Conservation (phyloP, 2,329 filamentous ascomycete genomes). For the Botrytis pseudocinerea region DNA sequence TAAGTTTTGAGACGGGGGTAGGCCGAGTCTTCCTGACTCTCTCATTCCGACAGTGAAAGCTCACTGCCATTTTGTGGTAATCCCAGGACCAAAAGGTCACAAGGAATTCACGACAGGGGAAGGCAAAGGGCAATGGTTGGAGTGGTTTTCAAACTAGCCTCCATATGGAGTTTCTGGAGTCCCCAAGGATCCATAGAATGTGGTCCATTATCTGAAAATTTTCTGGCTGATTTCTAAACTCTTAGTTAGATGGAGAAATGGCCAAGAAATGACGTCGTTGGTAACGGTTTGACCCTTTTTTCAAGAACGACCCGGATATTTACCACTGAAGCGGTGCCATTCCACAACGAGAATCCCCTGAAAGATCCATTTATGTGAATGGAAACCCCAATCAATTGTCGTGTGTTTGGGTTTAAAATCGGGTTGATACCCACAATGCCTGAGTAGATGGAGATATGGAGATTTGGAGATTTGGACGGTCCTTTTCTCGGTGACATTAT, state of each 20-base stretch:
- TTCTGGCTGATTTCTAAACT: not conserved
- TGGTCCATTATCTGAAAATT: not conserved
- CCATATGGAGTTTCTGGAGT: conserved; percentile 10
- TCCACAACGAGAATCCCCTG: not conserved
- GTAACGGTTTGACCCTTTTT: not conserved
- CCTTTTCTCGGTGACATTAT: conserved; percentile 10
- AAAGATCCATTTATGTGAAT: not conserved
- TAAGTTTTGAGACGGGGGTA: not conserved
- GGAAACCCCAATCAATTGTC: not conserved
- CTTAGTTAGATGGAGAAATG: not conserved
- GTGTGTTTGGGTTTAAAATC: not conserved
- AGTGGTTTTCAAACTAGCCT: not conserved
- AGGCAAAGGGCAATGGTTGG: not conserved
- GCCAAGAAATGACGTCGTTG: not conserved
- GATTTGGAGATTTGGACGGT: not conserved
- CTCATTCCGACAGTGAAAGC: not conserved
- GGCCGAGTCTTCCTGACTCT: not conserved
- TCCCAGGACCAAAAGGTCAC: not conserved
- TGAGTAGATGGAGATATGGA: not conserved
- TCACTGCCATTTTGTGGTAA: not conserved
- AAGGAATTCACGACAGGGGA: not conserved
- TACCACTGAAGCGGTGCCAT: not conserved
- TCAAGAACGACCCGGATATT: not conserved
- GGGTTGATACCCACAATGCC: not conserved
- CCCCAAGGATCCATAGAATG: conserved; percentile 10